These are phyloP conservation scores for Aphanocladium album DNA, from an alignment of 2,329 filamentous ascomycete genomes.

Conservation along the genomic window DNA sequence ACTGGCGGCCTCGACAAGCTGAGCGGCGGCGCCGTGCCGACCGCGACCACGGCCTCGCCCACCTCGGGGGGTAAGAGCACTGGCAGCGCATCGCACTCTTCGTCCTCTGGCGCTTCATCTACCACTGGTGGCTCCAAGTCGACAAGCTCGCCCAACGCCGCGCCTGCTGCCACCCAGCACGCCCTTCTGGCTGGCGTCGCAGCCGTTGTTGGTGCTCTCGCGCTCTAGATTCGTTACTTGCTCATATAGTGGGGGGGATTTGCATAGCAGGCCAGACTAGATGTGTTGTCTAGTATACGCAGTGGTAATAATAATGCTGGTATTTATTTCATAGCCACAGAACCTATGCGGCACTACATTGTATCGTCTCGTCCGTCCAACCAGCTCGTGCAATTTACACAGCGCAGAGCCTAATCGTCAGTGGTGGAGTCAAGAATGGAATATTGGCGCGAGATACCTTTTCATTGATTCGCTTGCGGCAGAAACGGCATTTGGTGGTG, in stretches of 20 bases:
- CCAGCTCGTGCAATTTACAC: conserved; percentile 48
- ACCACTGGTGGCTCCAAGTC: conserved; percentile 16
- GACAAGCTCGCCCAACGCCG: conserved; percentile 24
- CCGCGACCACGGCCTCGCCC: conserved; percentile 15
- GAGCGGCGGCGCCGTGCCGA: background rate
- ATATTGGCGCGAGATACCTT: conserved; percentile 42
- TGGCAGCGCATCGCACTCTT: conserved; percentile 4
- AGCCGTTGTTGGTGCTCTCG: conserved; percentile 29
- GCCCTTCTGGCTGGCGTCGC: conserved; percentile 31
- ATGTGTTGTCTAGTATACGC: background rate
- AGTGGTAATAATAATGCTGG: background rate
- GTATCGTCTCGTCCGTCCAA: conserved; percentile 45
- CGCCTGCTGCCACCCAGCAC: conserved; percentile 29
- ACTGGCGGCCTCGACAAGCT: conserved; percentile 36
- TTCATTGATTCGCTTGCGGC: conserved; percentile 56
- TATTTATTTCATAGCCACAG: background rate
- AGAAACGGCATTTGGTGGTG: conserved; percentile 64
- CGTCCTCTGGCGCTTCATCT: conserved; percentile 14
- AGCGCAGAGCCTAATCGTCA: conserved; percentile 36
- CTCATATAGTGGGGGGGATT: background rate
- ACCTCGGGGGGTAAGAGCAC: conserved; percentile 3
- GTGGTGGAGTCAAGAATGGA: background rate
- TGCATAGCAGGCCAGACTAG: background rate
- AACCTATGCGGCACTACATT: background rate
- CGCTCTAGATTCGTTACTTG: conserved; percentile 23